A percentile compares a stretch with the other conserved stretches of the same genome.
These are phyloP conservation scores for Shiraia sp. DNA, from an alignment of 2,329 filamentous ascomycete genomes.

Conservation along the genomic window DNA sequence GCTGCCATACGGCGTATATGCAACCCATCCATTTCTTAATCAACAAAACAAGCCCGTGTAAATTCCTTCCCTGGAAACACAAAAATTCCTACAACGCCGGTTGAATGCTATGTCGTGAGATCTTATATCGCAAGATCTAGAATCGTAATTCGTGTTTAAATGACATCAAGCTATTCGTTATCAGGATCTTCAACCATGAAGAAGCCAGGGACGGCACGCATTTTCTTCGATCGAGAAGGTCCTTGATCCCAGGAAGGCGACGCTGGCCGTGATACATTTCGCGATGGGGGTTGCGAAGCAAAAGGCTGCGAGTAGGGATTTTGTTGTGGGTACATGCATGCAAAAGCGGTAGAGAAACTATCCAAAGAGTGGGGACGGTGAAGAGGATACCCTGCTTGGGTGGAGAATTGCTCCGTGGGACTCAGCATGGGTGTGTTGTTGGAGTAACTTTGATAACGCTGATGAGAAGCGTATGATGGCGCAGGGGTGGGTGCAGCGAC, in stretches of 20 bases:
- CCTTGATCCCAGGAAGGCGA: constrained; percentile 37
- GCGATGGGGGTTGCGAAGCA: constrained; percentile 32
- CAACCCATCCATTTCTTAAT: constrained; percentile 3
- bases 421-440: constrained; percentile 26
- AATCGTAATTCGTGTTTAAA: constrained; percentile 23
- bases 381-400: constrained; percentile 21
- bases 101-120: constrained; percentile 15
- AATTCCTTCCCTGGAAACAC: constrained; percentile 3
- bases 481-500: constrained; percentile 11
- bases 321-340: constrained; percentile 20
- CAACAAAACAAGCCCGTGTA: neutral
- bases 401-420: constrained; percentile 20
- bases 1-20: neutral
- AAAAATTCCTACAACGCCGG: constrained; percentile 13
- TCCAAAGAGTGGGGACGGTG: constrained; percentile 32
- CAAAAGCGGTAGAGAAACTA: constrained; percentile 17
- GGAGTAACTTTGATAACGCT: constrained; percentile 25
- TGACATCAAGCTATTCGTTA: constrained; percentile 15
- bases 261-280: constrained; percentile 25
- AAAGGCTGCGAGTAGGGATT: constrained; percentile 27
- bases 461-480: constrained; percentile 19
- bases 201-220: constrained; percentile 20
- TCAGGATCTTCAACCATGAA: constrained; percentile 19
- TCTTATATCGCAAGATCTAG: constrained; percentile 8
- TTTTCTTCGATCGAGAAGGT: constrained; percentile 23